Evolutionary conservation across 352 stramenopile species (phyloP), one percentile per base, ranked within the genome.

Genomic region (Phytophthora meadii): DNA sequence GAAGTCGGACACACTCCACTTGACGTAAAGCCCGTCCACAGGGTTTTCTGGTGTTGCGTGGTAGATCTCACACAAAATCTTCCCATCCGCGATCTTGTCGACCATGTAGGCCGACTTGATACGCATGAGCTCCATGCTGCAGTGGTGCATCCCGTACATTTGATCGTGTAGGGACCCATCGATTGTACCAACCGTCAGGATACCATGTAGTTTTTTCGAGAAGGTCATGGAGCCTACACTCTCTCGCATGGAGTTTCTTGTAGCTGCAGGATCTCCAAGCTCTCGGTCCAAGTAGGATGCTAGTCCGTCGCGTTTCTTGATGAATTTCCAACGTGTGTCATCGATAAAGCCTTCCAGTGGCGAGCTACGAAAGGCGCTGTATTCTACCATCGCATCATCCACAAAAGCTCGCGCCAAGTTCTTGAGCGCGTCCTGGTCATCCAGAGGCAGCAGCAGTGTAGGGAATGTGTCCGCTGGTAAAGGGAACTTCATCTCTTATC

Each of bases 61-160:
- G 19, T 63, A 44, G 22, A 92, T 59, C n/a, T 68, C 59, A 0
- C 61, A 56, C 2, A 92, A 50, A 22, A 90, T 70, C 9, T 63
- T 73, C 32, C 68, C 76, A 65, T 92, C 81, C 24, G 71, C 61
- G 50, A 85, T 84, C 50, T 81, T 81, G 51, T 84, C 75, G 3
- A 54, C 41, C 47, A 78, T 70, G 62, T 87, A 88, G 24, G 77
- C 70, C 1, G 79, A 72, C 61, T 82, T 84, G 56, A 90, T 81
- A 17, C 63, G 55, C 76, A 89, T 82, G 34, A 73, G 65, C 5
- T 76, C 71, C 42, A 76, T 79, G 17, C 70, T 85, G 34, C 77
- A 69, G 64, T 76, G 74, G 37, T 88, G 65, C 28, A 81, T 65
- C 12, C 77, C 81, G 63, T 89, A 92, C 60, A 88, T 74, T 39